Conservation (phyloP, 352 stramenopile genomes). For the Globisporangium paroecandrum region DNA sequence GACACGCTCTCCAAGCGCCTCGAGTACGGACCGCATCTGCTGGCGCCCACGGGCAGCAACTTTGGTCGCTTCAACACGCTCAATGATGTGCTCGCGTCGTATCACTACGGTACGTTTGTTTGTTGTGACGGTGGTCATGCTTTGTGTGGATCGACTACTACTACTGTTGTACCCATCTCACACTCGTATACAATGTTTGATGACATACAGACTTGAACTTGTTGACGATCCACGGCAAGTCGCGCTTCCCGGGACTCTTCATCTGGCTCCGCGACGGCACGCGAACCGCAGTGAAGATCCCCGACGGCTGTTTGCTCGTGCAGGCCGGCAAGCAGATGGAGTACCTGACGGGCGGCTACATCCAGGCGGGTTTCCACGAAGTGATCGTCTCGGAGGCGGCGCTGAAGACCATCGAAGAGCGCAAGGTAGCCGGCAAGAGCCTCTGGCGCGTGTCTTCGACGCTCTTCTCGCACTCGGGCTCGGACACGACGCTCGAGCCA, state of each 20-base stretch:
- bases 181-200: not conserved
- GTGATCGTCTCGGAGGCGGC: slow-evolving; percentile 84
- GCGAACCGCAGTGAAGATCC: slow-evolving; percentile 84
- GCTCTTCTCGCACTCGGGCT: slow-evolving; percentile 90
- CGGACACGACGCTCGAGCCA: slow-evolving; percentile 82
- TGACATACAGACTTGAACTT: slow-evolving; percentile 81
- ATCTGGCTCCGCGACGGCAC: slow-evolving; percentile 89
- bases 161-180: not conserved
- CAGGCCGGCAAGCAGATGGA: slow-evolving; percentile 91
- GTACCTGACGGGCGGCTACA: slow-evolving; percentile 89
- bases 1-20: slow-evolving; percentile 76
- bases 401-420: slow-evolving; percentile 60
- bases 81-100: slow-evolving; percentile 88
- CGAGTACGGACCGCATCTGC: slow-evolving; percentile 83
- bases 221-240: slow-evolving; percentile 93
- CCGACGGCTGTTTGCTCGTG: slow-evolving; percentile 87
- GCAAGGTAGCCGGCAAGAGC: slow-evolving; percentile 66
- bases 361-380: slow-evolving; percentile 92
- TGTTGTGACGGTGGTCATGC: not conserved
- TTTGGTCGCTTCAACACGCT: slow-evolving; percentile 77
- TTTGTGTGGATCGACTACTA: not conserved
- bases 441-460: slow-evolving; percentile 91
- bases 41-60: slow-evolving; percentile 89
- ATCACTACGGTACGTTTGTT: slow-evolving; percentile 71
- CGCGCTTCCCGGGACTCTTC: slow-evolving; percentile 86